These are phyloP conservation scores for Aspergillus pseudonomiae DNA, from an alignment of 2,329 filamentous ascomycete genomes.

Conservation along the genomic window DNA sequence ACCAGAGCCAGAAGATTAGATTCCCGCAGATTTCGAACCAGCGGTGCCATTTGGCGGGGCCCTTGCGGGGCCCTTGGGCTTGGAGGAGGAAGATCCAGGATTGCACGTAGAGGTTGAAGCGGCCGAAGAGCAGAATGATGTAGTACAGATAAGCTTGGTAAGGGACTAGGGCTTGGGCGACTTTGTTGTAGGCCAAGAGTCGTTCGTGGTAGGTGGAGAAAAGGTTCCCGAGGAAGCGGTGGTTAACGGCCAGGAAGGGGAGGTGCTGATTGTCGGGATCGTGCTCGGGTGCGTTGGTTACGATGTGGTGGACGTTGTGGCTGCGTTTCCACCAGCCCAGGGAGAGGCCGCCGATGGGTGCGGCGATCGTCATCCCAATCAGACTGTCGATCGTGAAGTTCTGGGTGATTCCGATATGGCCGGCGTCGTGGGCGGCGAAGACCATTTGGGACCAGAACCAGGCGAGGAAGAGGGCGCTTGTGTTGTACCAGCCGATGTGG, in stretches of 20 bases:
- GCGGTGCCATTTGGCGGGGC: slow-evolving; percentile 78
- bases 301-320: slow-evolving; percentile 94
- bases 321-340: slow-evolving; percentile 95
- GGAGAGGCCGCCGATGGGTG: slow-evolving; percentile 83
- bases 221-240: slow-evolving; percentile 73
- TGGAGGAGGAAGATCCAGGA: slow-evolving; percentile 75
- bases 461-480: slow-evolving; percentile 74
- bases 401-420: slow-evolving; percentile 85
- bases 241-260: slow-evolving; percentile 84
- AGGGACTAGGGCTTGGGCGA: slow-evolving; percentile 67
- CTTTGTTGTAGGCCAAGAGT: slow-evolving; percentile 73
- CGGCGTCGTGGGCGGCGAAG: slow-evolving; percentile 82
- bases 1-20: slow-evolving; percentile 81
- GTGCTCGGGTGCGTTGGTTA: slow-evolving; percentile 91
- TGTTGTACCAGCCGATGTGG: slow-evolving; percentile 63
- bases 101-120: slow-evolving; percentile 85
- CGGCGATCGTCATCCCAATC: slow-evolving; percentile 85
- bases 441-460: slow-evolving; percentile 89
- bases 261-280: slow-evolving; percentile 92
- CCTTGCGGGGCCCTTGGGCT: slow-evolving; percentile 70
- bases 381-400: slow-evolving; percentile 76
- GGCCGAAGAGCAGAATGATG: slow-evolving; percentile 73
- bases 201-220: slow-evolving; percentile 80
- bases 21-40: slow-evolving; percentile 75
- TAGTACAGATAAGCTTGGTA: slow-evolving; percentile 82